Evolutionary conservation across 1,284 basidiomycete genomes (phyloP).

Genomic region (Tilletiaria anomala): DNA sequence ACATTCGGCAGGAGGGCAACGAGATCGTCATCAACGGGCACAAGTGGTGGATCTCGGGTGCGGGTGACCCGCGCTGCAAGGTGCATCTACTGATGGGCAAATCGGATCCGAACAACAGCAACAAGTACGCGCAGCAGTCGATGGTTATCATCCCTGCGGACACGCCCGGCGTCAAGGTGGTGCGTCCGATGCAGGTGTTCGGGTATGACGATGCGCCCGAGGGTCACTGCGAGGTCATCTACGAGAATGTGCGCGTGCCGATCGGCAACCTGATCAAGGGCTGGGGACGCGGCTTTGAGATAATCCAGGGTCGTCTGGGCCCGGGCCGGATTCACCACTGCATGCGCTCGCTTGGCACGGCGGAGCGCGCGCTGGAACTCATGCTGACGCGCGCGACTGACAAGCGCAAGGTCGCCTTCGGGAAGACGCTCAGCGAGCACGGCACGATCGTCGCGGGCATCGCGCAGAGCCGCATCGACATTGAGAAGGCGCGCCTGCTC

Average conservation of each 20-base stretch:
- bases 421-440: slow-evolving; percentile 77
- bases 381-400: slow-evolving; percentile 87
- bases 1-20: slow-evolving; percentile 65
- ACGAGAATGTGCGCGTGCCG: slow-evolving; percentile 83
- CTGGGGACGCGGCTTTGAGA: slow-evolving; percentile 89
- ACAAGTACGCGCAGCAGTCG: slow-evolving; percentile 69
- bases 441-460: slow-evolving; percentile 85
- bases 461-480: slow-evolving; percentile 79
- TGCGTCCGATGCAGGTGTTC: slow-evolving; percentile 73
- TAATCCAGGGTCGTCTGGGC: slow-evolving; percentile 91
- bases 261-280: slow-evolving; percentile 68
- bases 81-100: slow-evolving; percentile 90
- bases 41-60: slow-evolving; percentile 99
- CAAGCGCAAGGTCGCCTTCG: slow-evolving; percentile 79
- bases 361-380: slow-evolving; percentile 67
- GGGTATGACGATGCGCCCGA: slow-evolving; percentile 40
- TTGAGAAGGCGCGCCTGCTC: slow-evolving; percentile 70
- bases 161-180: slow-evolving; percentile 68
- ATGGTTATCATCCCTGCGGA: slow-evolving; percentile 83
- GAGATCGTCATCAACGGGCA: slow-evolving; percentile 89
- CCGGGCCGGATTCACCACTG: slow-evolving; percentile 86
- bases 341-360: slow-evolving; percentile 88
- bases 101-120: slow-evolving; percentile 60
- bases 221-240: slow-evolving; percentile 87
- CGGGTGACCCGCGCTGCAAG: slow-evolving; percentile 77